These are phyloP conservation scores for Galerina sulciceps DNA, from an alignment of 768 basidiomycete species.

Conservation along the genomic window DNA sequence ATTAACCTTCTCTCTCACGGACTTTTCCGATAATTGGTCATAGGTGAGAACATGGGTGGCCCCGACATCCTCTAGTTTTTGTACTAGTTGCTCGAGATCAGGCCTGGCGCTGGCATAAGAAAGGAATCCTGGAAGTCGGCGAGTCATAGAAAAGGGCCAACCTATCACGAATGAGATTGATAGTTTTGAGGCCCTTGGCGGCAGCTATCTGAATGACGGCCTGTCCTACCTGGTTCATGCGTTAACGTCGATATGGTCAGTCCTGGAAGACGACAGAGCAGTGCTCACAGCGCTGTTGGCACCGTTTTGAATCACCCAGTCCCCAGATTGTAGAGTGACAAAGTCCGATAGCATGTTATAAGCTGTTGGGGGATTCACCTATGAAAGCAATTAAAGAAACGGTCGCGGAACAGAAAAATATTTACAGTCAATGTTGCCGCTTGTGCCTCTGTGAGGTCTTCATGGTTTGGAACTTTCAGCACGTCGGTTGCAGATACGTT, in stretches of 20 bases:
- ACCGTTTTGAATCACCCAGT: slow-evolving; percentile 88
- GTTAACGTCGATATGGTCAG: no score
- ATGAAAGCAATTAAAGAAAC: not conserved
- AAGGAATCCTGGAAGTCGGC: not conserved
- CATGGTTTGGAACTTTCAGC: slow-evolving; percentile 56
- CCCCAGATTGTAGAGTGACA: slow-evolving; percentile 62
- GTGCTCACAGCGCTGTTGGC: slow-evolving; percentile 77
- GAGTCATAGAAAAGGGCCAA: slow-evolving; percentile 19
- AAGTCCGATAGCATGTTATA: slow-evolving; percentile 82
- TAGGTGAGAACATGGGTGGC: slow-evolving; percentile 82
- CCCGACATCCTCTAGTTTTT: slow-evolving; percentile 61
- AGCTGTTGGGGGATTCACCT: slow-evolving; percentile 87
- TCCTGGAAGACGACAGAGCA: not conserved
- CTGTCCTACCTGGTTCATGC: slow-evolving; percentile 68
- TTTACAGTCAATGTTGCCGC: slow-evolving; percentile 79
- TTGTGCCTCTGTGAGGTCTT: slow-evolving; percentile 56
- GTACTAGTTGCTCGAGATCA: slow-evolving; percentile 51
- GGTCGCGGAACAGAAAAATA: not conserved
- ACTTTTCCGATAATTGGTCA: slow-evolving; percentile 67
- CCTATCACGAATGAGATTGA: slow-evolving; percentile 83
- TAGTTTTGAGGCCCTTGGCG: slow-evolving; percentile 68
- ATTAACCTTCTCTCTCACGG: slow-evolving; percentile 56
- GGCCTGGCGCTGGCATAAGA: slow-evolving; percentile 41
- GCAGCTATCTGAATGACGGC: slow-evolving; percentile 88
- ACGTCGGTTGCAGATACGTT: slow-evolving; percentile 62